Percentiles rank a stretch among this genome's conserved stretches.
phyloP scores from a whole-genome alignment of 768 basidiomycete species.

The Porphyrellus cyaneotinctus region DNA sequence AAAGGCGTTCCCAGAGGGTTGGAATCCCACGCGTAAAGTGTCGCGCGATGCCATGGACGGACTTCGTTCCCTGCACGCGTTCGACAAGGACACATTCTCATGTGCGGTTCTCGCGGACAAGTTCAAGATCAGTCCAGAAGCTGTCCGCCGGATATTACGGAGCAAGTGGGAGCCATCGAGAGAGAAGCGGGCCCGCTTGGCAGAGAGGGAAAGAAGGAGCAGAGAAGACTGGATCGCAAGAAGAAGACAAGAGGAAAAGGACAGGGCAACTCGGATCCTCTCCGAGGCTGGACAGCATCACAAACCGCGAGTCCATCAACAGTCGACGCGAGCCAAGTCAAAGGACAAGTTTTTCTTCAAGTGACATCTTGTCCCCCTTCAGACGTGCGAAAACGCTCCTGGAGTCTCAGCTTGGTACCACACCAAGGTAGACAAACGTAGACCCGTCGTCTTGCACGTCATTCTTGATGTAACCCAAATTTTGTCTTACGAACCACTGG shows the following conservation, averaged over 20 bases:
- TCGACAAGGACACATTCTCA: constrained; percentile 61
- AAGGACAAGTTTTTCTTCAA: constrained; percentile 42
- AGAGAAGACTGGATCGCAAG: constrained; percentile 38
- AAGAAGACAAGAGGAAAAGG: constrained; percentile 41
- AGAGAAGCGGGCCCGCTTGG: constrained; percentile 48
- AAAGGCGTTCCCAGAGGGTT: constrained; percentile 58
- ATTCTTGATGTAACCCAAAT: neutral
- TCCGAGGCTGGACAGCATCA: constrained; percentile 16
- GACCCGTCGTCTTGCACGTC: constrained; percentile 9
- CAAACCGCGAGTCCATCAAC: constrained; percentile 9
- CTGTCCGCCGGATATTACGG: constrained; percentile 72
- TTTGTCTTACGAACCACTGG: neutral
- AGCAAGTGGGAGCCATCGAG: constrained; percentile 64
- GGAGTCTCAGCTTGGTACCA: neutral
- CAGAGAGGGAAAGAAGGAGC: constrained; percentile 46
- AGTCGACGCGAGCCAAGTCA: constrained; percentile 24
- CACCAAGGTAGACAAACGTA: constrained; percentile 1
- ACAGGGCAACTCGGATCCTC: constrained; percentile 34
- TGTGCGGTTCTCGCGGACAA: constrained; percentile 67
- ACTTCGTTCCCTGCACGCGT: constrained; percentile 58
- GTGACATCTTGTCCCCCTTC: constrained; percentile 19
- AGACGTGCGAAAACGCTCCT: constrained; percentile 13
- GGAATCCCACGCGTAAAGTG: constrained; percentile 76
- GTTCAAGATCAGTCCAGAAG: constrained; percentile 80
- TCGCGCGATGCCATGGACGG: constrained; percentile 84